These are phyloP conservation scores for Coriaria nepalensis DNA, from an alignment of 306 rosid species.

Conservation along the genomic window DNA sequence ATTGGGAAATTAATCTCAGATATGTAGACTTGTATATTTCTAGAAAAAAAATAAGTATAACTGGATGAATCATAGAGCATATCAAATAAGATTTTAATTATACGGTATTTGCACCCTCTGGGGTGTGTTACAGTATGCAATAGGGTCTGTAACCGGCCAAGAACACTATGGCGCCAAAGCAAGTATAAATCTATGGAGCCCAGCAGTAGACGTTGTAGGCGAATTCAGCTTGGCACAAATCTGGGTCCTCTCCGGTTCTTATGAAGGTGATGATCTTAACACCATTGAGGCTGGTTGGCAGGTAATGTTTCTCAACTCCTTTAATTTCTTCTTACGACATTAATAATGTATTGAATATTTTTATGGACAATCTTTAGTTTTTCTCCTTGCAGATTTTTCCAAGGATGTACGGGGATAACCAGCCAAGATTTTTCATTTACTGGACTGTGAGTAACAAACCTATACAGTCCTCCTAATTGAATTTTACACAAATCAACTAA, in stretches of 20 bases:
- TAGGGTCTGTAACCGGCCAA: conserved; percentile 40
- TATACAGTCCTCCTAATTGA: conserved; percentile 5
- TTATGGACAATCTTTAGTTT: no score
- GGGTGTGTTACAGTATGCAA: conserved; percentile 49
- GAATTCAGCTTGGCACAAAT: conserved; percentile 54
- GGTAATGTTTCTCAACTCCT: no score
- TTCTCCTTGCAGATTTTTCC: conserved; percentile 43
- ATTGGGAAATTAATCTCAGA: no score
- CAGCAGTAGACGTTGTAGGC: conserved; percentile 34
- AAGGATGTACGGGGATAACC: conserved; percentile 43
- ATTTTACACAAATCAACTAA: no score
- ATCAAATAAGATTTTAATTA: no score
- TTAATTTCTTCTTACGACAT: no score
- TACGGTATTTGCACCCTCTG: no score
- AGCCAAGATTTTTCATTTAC: conserved; percentile 48
- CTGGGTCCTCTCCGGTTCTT: conserved; percentile 36
- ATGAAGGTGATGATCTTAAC: conserved; percentile 34
- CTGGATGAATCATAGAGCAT: no score
- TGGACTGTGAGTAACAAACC: conserved; percentile 37
- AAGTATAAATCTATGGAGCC: conserved; percentile 51
- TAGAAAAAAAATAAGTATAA: no score
- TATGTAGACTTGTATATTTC: no score
- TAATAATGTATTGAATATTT: no score
- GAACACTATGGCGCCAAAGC: conserved; percentile 43
- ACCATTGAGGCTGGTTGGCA: conserved; percentile 62